These are phyloP conservation scores for Geotrichum fermentans DNA, from an alignment of 1,139 yeast species.

Conservation along the genomic window DNA sequence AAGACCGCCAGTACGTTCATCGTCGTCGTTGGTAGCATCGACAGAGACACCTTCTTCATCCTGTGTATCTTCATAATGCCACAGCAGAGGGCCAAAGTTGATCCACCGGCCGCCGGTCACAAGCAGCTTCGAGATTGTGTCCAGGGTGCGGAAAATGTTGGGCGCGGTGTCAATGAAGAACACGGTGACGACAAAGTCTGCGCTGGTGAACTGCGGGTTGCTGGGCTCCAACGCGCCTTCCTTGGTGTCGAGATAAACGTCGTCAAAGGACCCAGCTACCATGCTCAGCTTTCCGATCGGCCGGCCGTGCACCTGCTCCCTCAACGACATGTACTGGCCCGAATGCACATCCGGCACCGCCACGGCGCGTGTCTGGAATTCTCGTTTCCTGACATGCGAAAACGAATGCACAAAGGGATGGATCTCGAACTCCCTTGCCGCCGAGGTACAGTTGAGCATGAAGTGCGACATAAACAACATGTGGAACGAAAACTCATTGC, in stretches of 20 bases:
- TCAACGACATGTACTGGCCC: constrained; percentile 23
- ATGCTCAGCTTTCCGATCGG: constrained; percentile 61
- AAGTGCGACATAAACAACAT: constrained; percentile 69
- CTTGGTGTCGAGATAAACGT: constrained; percentile 53
- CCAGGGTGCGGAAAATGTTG: constrained; percentile 65
- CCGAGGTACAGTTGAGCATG: constrained; percentile 50
- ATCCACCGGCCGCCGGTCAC: constrained; percentile 64
- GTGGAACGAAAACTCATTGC: constrained; percentile 78
- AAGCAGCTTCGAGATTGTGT: constrained; percentile 51
- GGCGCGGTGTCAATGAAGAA: constrained; percentile 79
- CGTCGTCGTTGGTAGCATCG: constrained; percentile 29
- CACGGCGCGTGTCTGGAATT: constrained; percentile 52
- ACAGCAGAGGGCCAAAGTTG: constrained; percentile 77
- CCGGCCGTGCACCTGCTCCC: constrained; percentile 41
- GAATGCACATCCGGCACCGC: constrained; percentile 43
- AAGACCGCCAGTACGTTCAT: constrained; percentile 46
- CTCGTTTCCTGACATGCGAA: constrained; percentile 56
- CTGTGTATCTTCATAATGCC: constrained; percentile 64
- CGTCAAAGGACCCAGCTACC: constrained; percentile 76
- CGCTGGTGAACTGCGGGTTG: constrained; percentile 36
- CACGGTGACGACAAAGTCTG: constrained; percentile 61
- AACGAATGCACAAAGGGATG: constrained; percentile 69
- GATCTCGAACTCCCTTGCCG: constrained; percentile 58
- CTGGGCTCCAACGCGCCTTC: neutral
- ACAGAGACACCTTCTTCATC: neutral